Base-by-base conservation (phyloP, 1,139 yeast genomes). In the Yamadazyma kanchanaburiensis region DNA sequence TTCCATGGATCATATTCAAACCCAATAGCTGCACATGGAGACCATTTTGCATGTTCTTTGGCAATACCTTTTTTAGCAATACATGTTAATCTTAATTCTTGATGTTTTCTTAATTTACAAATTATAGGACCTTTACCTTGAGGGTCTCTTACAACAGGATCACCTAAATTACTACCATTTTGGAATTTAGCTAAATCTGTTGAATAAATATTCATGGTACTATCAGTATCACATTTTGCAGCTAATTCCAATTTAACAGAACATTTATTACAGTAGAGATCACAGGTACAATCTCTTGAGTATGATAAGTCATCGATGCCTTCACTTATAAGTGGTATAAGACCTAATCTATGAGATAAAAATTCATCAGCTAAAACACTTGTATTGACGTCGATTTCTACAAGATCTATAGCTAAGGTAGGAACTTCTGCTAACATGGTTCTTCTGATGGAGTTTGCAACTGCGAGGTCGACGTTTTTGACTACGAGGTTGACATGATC, bases 1-100 rank as follows among this genome's bases (percentile, higher is more conserved):
- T 91, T 91, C 95, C 96, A 91, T n/a, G 99, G 99, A 53, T 91
- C 99, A 52, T 91, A 91, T 60, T 91, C 99, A 51, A 91, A 91
- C 15, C 95, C 97, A 34, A 94, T 74, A n/a, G 98, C 98, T 0
- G 96, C 75, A 46, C 95, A 85, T 2, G 98, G 96, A 5, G 94
- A 82, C 98, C 98, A 91, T 53, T 91, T 91, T 31, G 98, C 96
- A 53, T 91, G 99, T 56, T 91, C 99, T 57, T 94, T 91, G 25
- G 97, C 89, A 39, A 94, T 91, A 25, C 99, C 98, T 64, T 91
- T 91, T 58, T 94, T 91, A 32, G 99, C 98, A 41, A 91, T 84
- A 61, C 99, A 91, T 41, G 84, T 80, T 38, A 91, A 64, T 45
- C 84, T 74, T 46, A 91, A 69, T 54, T 91, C 96, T 63, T 91